phyloP scores from a whole-genome alignment of 208 protist species.

The Acanthamoeba lugdunensis region DNA sequence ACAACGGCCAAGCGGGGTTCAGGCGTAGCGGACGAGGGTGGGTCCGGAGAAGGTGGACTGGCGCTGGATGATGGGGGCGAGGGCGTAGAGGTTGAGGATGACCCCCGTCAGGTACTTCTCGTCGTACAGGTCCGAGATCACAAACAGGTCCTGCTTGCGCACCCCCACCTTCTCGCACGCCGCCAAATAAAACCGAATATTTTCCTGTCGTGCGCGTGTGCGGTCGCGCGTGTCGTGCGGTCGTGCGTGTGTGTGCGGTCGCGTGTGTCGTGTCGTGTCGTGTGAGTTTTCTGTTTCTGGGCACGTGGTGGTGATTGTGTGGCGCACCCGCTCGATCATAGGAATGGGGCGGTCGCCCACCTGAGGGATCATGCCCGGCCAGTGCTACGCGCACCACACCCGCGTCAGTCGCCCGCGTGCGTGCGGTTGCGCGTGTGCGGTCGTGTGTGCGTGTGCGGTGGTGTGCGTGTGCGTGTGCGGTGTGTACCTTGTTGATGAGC shows the following conservation, averaged over 20 bases:
- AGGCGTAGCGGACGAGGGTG: neutral
- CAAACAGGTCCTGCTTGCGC: conserved; percentile 33
- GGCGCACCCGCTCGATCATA: neutral
- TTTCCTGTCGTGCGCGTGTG: neutral
- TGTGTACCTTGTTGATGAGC: neutral
- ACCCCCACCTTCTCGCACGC: conserved; percentile 39
- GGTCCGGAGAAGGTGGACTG: neutral
- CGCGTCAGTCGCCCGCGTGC: too few relatives aligned
- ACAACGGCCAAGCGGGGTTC: neutral
- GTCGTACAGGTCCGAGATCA: conserved; percentile 28
- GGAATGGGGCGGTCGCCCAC: conserved; percentile 10
- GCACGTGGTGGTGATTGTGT: too few relatives aligned
- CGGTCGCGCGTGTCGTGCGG: neutral
- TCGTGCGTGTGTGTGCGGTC: neutral
- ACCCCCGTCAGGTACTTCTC: neutral
- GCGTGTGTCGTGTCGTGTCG: neutral
- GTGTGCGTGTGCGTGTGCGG: neutral
- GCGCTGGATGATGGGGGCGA: conserved; percentile 8
- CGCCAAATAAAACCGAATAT: neutral
- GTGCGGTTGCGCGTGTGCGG: too few relatives aligned
- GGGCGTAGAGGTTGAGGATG: conserved; percentile 25
- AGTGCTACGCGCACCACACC: neutral
- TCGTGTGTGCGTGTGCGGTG: neutral
- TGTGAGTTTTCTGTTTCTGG: too few relatives aligned
- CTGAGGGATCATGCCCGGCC: conserved; percentile 17